Evolutionary conservation across 2,329 filamentous ascomycete species (phyloP).

Genomic region (Cladophialophora bantiana): DNA sequence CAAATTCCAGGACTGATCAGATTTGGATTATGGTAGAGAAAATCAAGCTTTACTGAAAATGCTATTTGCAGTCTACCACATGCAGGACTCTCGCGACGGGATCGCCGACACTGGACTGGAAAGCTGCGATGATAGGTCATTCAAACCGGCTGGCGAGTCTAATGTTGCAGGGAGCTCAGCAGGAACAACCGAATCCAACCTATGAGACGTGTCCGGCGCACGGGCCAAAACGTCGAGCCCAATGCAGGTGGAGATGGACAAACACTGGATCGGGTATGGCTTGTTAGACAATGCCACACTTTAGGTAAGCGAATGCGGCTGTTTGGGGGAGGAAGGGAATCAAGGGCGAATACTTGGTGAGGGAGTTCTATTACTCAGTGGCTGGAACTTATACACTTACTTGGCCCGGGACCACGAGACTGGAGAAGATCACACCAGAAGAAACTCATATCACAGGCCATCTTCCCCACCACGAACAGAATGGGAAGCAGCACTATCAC

Average conservation of each 20-base stretch:
- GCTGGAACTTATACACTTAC: background rate
- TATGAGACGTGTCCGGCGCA: background rate
- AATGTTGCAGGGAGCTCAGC: background rate
- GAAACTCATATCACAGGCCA: constrained; percentile 3
- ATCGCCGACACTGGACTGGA: constrained; percentile 7
- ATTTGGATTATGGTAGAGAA: constrained; percentile 38
- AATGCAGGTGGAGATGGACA: background rate
- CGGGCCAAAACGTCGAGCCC: background rate
- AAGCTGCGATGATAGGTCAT: background rate
- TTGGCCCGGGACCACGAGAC: background rate
- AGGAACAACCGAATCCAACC: constrained; percentile 3
- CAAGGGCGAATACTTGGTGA: background rate
- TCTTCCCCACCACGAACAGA: constrained; percentile 3
- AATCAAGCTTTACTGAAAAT: constrained; percentile 1
- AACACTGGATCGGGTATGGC: constrained; percentile 15
- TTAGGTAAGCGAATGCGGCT: constrained; percentile 8
- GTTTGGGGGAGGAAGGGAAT: background rate
- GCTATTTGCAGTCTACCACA: constrained; percentile 13
- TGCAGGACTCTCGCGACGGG: constrained; percentile 13
- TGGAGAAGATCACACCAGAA: background rate
- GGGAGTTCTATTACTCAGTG: background rate
- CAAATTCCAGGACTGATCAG: background rate
- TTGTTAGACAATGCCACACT: constrained; percentile 2
- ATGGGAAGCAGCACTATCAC: constrained; percentile 5
- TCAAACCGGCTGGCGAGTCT: background rate